Base-by-base conservation (phyloP, 1,284 basidiomycete genomes). In the Gomphus bonarii region DNA sequence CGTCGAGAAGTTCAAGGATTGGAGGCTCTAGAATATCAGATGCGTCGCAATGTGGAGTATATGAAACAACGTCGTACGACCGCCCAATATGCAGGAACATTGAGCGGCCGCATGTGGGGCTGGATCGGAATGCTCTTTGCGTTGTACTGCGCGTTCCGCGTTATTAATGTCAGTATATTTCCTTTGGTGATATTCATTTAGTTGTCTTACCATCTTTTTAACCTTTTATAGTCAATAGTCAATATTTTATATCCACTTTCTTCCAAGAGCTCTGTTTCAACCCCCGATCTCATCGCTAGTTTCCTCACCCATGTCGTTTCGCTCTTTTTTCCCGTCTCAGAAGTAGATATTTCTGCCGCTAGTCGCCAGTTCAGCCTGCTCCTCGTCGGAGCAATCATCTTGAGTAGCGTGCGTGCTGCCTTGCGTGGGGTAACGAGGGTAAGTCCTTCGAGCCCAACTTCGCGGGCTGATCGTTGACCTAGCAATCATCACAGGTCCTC, bases 341-440 rank as follows among this genome's bases (percentile, higher is more conserved):
- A 67, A 22, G 72, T 73, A 33, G 73, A 77, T 16, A 69, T 79
- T 10, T 70, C 71, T 16, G 74, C 75, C 8, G 67, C 82, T 47
- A 78, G 82, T 2, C 76, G 82, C 5, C 87, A 89, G 62, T 73
- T 86, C 53, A 86, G 85, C 63, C 72, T 90, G 9, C 70, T 73
- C 1, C 73, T 90, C 11, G 84, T 88, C 35, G 87, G 88, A 16
- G 69, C 79, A 43, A 86, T 90, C 64, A 85, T 90, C 58, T 63
- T 86, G 14, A 82, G 76, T 43, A 88, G 84, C 61, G 76, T 90
- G 28, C 72, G 85, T 20, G 70, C 80, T 4, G 83, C 89, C 4
- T 69, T 89, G 61, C 72, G 75, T 14, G 81, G 82, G 8, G 85
- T 84, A 22, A 81, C 83, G 0, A 72, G 78, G 64, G 82, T 85